Base-by-base conservation (phyloP, 2,329 filamentous ascomycete species). In the Daldinia sp. region DNA sequence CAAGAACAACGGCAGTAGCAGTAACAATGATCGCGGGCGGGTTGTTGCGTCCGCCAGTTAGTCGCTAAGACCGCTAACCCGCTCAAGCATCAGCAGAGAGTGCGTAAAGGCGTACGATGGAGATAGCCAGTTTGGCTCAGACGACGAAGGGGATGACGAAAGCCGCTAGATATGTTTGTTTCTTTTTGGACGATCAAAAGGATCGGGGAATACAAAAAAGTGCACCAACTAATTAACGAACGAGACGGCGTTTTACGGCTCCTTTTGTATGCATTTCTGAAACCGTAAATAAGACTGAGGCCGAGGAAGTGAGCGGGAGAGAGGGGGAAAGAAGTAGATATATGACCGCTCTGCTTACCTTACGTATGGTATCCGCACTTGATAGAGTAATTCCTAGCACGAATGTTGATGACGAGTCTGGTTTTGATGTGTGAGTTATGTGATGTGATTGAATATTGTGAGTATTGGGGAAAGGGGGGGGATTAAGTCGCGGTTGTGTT, bases 41-140 rank as follows among this genome's bases (percentile, higher is more conserved):
- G 58, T 66, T 60, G 68, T 70, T 4, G 63, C 63, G 30, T 70
- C 72, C 52, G 56, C 69, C 17, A 71, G 70, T 55, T 72, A 72
- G 70, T 58, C 70, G 39, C 70, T 56, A 32, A 58, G 62, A 55
- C 61, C 69, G 35, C 56, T 70, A 41, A 27, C 47, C 52, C 65
- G 34, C 50, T 54, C 64, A 3, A 48, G 17, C 37, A 54, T 63
- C 32, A 23, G 7, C 19, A 17, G 15, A 4, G 21, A n/a, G 10
- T 29, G 23, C 13, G 29, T 30, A 7, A 58, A 41, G 21, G 47
- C 49, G 4, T 61, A 60, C 10, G 50, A 58, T 2, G 63, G 58
- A 15, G 58, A 66, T 25, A 62, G 58, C 29, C 62, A 60, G 43
- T 65, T 64, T 29, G 49, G 53, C 11, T 57, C 59, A 5, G 62